Base-by-base conservation (phyloP, 441 rosid species). In the Pelargonium exstipulatum region DNA sequence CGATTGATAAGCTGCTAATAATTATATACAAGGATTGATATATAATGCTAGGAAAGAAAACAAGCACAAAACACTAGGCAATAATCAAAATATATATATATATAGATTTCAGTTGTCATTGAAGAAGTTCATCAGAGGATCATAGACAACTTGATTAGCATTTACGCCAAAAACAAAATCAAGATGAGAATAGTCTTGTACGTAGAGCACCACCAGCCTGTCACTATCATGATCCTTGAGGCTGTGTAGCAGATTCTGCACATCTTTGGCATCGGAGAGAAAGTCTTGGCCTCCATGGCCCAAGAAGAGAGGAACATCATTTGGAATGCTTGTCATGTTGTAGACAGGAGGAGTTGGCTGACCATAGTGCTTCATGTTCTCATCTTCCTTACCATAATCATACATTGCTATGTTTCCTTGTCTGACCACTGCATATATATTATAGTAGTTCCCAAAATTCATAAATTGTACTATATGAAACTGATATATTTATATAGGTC, bases 351-450 rank as follows among this genome's bases (percentile, higher is more conserved):
- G 87, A 53, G 78, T 80, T 17, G 82, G 64, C 65, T 78, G 80
- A 46, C 70, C 74, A 48, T 83, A 85, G 70, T 78, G 84, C 12
- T 72, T 78, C 83, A 76, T 80, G 82, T 85, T 85, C 9, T 76
- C 78, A 3, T 69, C 76, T 65, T 68, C 73, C 46, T 69, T 79
- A 0, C 82, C 85, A 17, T 85, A 85, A 42, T 85, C 82, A 29
- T 74, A 85, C 87, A 64, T 85, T 4, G 76, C 68, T 26, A 83
- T 22, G 18, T 42, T 80, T 29, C 87, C 85, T 6, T 69, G 73
- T 67, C 83, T 80, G 49, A 74, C 43, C 87, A 83, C 87, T 85
- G 61, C 60, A 37, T 7, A 37, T 5, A 37, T 37, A 35, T 37
- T 37, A 37, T 7, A 37, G 8, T 37, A 37, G 42, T 37, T 37